Base-by-base conservation (phyloP, 805 yeast genomes). In the Starmerella apicola region DNA sequence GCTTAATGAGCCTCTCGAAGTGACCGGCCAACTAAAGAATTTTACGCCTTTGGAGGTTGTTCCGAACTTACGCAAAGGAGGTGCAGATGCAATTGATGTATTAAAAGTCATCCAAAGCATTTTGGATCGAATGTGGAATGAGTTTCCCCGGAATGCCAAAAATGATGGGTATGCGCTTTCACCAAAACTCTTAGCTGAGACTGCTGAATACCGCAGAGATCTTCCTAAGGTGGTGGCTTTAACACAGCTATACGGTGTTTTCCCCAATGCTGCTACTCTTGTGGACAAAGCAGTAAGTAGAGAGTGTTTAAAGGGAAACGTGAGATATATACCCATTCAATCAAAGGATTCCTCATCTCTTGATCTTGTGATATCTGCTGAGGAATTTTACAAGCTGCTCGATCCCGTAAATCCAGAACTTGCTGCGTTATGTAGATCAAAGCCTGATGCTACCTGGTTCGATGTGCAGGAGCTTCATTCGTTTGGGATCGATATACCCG, bases 161-260 rank as follows among this genome's bases (percentile, higher is more conserved):
- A 59, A 34, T 34, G 35, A 35, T 10, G 45, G 45, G 5, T 12
- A 13, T 8, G 26, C 30, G 3, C 38, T 59, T 17, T 48, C 51
- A 18, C 40, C 45, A 10, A 51, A 52, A 1, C 44, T 49, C 4
- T 37, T 45, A 9, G 59, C 58, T 3, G 52, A 53, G 12, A 44
- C 56, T 3, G 43, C 43, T 15, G 39, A 46, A 12, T 55, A 44
- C 39, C 48, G 66, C 9, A 32, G 38, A 21, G 16, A 42, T 2
- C 18, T 58, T n/a, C 63, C 66, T 2, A 57, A 55, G 5, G 36
- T 57, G 22, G 62, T 56, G 10, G 47, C 53, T 42, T 42, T 54
- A 8, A 52, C 55, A 13, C 65, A 62, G 26, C 36, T 63, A 13
- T 57, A 61, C 38, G 62, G 65, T 3, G 45, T 63, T 3, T 60